These are phyloP conservation scores for Alternaria brassicicola DNA, from an alignment of 2,329 filamentous ascomycete genomes.

Conservation along the genomic window DNA sequence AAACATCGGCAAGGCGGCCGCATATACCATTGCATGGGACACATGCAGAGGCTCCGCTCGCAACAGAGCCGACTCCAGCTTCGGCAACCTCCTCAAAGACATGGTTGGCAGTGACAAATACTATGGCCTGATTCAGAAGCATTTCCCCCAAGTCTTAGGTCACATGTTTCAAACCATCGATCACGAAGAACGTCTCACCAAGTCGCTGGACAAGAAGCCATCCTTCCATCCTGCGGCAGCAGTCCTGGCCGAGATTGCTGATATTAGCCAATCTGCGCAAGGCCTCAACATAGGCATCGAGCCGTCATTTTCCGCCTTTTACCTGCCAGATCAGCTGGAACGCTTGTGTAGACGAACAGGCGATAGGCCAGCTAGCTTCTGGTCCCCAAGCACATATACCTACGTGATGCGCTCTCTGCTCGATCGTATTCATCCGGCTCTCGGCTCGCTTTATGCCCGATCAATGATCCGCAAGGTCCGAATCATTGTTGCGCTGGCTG, in stretches of 20 bases:
- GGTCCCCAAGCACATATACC: conserved; percentile 76
- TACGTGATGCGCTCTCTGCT: conserved; percentile 79
- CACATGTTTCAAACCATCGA: conserved; percentile 74
- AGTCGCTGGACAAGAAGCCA: conserved; percentile 64
- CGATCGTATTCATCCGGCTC: conserved; percentile 77
- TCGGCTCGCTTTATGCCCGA: conserved; percentile 86
- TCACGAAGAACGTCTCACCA: conserved; percentile 39
- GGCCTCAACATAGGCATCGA: conserved; percentile 79
- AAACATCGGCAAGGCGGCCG: conserved; percentile 78
- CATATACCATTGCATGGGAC: conserved; percentile 83
- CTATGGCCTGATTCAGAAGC: conserved; percentile 65
- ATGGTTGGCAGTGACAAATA: conserved; percentile 72
- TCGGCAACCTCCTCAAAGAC: conserved; percentile 71
- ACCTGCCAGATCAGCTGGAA: conserved; percentile 75
- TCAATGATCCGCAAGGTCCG: conserved; percentile 85
- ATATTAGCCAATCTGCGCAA: conserved; percentile 68
- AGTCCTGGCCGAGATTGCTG: conserved; percentile 72
- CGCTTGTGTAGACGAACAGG: conserved; percentile 74
- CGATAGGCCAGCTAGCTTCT: conserved; percentile 68
- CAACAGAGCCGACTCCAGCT: conserved; percentile 56
- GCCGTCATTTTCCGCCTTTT: conserved; percentile 81
- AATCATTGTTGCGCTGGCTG: conserved; percentile 79
- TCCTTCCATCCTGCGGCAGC: conserved; percentile 65
- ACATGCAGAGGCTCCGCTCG: conserved; percentile 55
- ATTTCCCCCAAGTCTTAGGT: conserved; percentile 79